Evolutionary conservation across 225 moss, liverwort and hornwort genomes (phyloP), one percentile per base, ranked within the genome.

Genomic region (Polytrichum formosum): DNA sequence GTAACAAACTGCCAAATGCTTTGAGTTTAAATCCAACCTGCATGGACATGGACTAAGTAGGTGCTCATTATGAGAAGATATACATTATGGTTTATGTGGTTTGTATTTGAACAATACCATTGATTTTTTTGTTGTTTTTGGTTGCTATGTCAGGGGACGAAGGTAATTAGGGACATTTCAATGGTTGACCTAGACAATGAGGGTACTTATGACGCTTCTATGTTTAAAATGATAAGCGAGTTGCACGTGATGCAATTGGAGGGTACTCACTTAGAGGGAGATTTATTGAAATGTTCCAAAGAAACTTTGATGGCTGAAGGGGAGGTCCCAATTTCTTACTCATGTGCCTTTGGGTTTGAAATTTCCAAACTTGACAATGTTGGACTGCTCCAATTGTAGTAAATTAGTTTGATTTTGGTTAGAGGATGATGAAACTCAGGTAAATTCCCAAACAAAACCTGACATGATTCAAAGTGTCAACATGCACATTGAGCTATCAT

Each of bases 261-360:
- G 68, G 77, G 69, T 23, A 64, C 17, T 80, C 56, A 55, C 0
- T 19, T 83, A 6, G 61, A 71, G 18, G 83, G 83, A 0, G 4
- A 72, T 20, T 83, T 83, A 26, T 28, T 84, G 66, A 18, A 6
- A 1, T 0, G 0, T 74, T 26, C 63, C 80, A 1, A 67, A 66
- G 26, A 80, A 55, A 28, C 61, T 80, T 55, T 71, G 74, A 13
- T 84, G 72, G 80, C 53, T 77, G 61, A 77, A 72, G n/a, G 78
- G 84, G 77, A 73, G 56, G 35, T 62, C 37, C 20, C 63, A 74
- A 21, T 56, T 63, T 73, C 69, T 77, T 5, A 1, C 28, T 31
- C 54, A 20, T 9, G 53, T 84, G 72, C 75, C 80, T 67, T 35
- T 18, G 1, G 17, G 67, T 16, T 10, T 80, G 62, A 56, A 8